Evolutionary conservation across 1,139 yeast species (phyloP).

Genomic region (Petasospora rhodanensis): DNA sequence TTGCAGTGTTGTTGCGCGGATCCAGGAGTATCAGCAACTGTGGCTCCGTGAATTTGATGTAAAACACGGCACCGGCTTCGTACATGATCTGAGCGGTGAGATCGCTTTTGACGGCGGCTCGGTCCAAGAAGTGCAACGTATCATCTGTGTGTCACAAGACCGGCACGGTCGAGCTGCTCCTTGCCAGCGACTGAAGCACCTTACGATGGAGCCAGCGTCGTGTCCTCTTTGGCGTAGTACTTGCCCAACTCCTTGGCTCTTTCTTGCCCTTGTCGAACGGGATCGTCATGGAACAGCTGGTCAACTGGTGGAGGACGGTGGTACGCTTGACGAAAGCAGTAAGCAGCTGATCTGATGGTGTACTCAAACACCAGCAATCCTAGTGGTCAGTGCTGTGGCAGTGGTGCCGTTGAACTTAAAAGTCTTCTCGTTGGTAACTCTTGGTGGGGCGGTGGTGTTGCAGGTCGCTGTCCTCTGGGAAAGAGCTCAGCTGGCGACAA

Average conservation of each 20-base stretch:
- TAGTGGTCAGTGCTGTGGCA: slow-evolving; percentile 34
- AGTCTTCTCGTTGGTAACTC: slow-evolving; percentile 36
- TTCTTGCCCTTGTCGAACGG: slow-evolving; percentile 51
- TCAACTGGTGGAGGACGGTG: slow-evolving; percentile 43
- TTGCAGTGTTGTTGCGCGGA: slow-evolving; percentile 44
- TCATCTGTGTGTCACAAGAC: slow-evolving; percentile 57
- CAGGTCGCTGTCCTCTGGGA: slow-evolving; percentile 35
- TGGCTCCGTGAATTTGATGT: slow-evolving; percentile 50
- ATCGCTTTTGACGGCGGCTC: slow-evolving; percentile 47
- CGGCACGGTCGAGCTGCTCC: slow-evolving; percentile 61
- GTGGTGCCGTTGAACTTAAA: slow-evolving; percentile 32
- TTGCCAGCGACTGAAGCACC: slow-evolving; percentile 77
- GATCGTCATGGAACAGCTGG: slow-evolving; percentile 56
- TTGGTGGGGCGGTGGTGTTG: slow-evolving; percentile 34
- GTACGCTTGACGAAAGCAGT: slow-evolving; percentile 34
- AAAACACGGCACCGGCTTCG: slow-evolving; percentile 66
- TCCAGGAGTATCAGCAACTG: slow-evolving; percentile 55
- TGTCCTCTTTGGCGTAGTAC: slow-evolving; percentile 47
- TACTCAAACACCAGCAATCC: slow-evolving; percentile 32
- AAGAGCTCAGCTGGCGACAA: slow-evolving; percentile 28
- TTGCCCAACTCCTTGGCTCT: slow-evolving; percentile 54
- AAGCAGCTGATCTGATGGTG: slow-evolving; percentile 29
- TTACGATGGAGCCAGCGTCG: slow-evolving; percentile 67
- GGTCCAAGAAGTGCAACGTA: slow-evolving; percentile 52
- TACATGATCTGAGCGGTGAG: slow-evolving; percentile 47